Evolutionary conservation across 345 rosid species (phyloP).

Genomic region (Eucalyptus lansdowneana): DNA sequence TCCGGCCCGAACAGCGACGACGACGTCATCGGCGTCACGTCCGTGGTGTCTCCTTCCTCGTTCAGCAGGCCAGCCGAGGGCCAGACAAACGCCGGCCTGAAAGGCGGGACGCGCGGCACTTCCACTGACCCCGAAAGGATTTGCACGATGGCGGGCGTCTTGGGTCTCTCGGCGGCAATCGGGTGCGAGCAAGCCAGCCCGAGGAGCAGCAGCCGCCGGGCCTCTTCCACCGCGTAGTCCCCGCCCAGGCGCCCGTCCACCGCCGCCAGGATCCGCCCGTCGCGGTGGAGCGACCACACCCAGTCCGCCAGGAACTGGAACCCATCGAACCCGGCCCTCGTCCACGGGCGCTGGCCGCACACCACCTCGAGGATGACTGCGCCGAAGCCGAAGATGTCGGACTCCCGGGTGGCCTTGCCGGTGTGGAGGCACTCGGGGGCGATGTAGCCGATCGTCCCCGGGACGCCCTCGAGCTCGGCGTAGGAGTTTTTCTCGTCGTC

Average conservation of each 20-base stretch:
- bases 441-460: slow-evolving; percentile 45
- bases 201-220: slow-evolving; percentile 22
- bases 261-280: slow-evolving; percentile 29
- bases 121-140: slow-evolving; percentile 21
- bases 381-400: slow-evolving; percentile 48
- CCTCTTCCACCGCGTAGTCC: slow-evolving; percentile 23
- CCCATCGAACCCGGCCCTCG: neutral
- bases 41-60: neutral
- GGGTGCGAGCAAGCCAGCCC: slow-evolving; percentile 44
- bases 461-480: slow-evolving; percentile 41
- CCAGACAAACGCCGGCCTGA: slow-evolving; percentile 46
- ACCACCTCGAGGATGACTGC: slow-evolving; percentile 47
- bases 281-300: slow-evolving; percentile 46
- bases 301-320: slow-evolving; percentile 29
- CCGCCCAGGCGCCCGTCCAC: slow-evolving; percentile 26
- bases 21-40: slow-evolving; percentile 4
- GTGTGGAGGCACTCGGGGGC: slow-evolving; percentile 55
- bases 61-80: neutral
- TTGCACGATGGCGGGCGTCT: slow-evolving; percentile 20
- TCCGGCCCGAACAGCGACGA: slow-evolving; percentile 5
- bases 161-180: slow-evolving; percentile 36
- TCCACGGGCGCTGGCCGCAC: slow-evolving; percentile 43
- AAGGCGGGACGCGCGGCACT: slow-evolving; percentile 24
- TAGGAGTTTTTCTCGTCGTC: slow-evolving; percentile 42
- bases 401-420: slow-evolving; percentile 39